Percentiles rank a stretch among this genome's conserved stretches.
Conservation (phyloP, 257 asterid species). For the Forsythia viridissima region DNA sequence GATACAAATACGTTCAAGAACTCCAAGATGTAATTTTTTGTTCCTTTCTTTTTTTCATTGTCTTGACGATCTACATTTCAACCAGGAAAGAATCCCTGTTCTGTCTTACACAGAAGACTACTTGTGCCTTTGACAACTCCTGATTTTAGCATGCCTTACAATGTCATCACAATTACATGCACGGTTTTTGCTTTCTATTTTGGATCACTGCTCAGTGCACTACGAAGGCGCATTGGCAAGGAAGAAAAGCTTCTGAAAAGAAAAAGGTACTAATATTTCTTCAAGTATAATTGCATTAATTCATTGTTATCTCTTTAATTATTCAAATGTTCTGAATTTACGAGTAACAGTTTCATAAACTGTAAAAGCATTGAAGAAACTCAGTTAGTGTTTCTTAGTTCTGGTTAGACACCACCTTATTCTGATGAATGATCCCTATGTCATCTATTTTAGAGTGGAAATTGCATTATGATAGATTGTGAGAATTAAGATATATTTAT, state of each 20-base stretch:
- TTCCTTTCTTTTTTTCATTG: conserved; percentile 1
- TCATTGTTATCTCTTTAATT: too few relatives aligned
- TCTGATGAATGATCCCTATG: too few relatives aligned
- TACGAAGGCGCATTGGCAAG: conserved; percentile 75
- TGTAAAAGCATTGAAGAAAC: too few relatives aligned
- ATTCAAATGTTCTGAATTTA: too few relatives aligned
- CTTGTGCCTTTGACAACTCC: conserved; percentile 99
- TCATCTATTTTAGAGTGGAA: too few relatives aligned
- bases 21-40: not conserved
- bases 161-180: conserved; percentile 95
- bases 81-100: conserved; percentile 53
- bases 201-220: conserved; percentile 87
- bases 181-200: conserved; percentile 87
- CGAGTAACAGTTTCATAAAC: too few relatives aligned
- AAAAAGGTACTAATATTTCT: conserved; percentile 40
- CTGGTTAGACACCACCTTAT: too few relatives aligned
- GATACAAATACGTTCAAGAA: conserved; percentile 1
- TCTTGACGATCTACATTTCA: conserved; percentile 24
- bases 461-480: too few relatives aligned
- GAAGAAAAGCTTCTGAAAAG: conserved; percentile 72
- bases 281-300: too few relatives aligned
- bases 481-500: too few relatives aligned
- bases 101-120: conserved; percentile 84
- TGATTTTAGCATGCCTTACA: conserved; percentile 99
- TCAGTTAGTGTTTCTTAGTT: too few relatives aligned